Evolutionary conservation across 768 basidiomycete species (phyloP).

Genomic region (Xanthoconium purpureum): DNA sequence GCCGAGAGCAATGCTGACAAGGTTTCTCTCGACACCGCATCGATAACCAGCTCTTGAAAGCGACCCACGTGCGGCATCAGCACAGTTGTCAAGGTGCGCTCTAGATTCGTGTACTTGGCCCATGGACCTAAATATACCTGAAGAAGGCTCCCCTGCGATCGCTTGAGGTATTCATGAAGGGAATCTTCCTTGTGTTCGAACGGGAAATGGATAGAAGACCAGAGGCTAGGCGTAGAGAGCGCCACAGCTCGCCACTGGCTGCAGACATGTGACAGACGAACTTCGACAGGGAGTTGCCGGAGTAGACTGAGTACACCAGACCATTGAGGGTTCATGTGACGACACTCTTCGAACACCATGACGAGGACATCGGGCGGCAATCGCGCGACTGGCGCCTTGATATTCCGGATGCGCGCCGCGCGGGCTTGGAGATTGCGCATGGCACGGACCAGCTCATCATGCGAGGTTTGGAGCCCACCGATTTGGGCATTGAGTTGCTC

Average conservation of each 20-base stretch:
- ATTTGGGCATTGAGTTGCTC: conserved; percentile 27
- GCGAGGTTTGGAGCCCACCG: conserved; percentile 26
- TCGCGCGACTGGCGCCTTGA: conserved; percentile 29
- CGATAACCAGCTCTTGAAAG: conserved; percentile 30
- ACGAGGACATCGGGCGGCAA: conserved; percentile 31
- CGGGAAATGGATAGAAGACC: conserved; percentile 34
- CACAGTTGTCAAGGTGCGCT: conserved; percentile 22
- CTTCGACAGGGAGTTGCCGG: conserved; percentile 32
- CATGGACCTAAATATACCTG: conserved; percentile 34
- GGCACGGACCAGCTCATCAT: conserved; percentile 25
- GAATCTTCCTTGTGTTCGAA: conserved; percentile 30
- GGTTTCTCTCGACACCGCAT: conserved; percentile 31
- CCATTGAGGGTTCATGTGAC: conserved; percentile 32
- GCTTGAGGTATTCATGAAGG: conserved; percentile 31
- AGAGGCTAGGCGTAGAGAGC: conserved; percentile 33
- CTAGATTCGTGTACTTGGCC: conserved; percentile 30
- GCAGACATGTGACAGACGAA: conserved; percentile 35
- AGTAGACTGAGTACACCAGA: conserved; percentile 32
- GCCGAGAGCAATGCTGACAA: conserved; percentile 20
- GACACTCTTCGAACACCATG: conserved; percentile 32
- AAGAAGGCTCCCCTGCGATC: conserved; percentile 31
- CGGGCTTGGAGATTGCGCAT: conserved; percentile 29
- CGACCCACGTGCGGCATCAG: conserved; percentile 29
- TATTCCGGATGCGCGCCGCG: conserved; percentile 32
- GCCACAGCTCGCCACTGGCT: conserved; percentile 36